These are phyloP conservation scores for Anisodus tanguticus DNA, from an alignment of 257 asterid species.

Conservation along the genomic window DNA sequence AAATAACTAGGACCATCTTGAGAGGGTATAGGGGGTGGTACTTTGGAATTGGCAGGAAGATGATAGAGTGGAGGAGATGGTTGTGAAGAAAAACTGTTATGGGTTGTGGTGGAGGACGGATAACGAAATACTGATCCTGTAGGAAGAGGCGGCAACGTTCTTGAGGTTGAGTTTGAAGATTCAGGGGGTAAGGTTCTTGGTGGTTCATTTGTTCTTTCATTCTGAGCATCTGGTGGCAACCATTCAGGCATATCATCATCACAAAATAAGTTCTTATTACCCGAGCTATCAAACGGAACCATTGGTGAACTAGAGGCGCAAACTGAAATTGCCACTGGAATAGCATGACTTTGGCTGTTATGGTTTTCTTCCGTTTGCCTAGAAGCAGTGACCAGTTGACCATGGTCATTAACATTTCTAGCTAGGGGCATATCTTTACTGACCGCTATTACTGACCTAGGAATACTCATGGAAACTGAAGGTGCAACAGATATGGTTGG, in stretches of 20 bases:
- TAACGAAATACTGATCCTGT: constrained; percentile 21
- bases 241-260: constrained; percentile 47
- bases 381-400: background rate
- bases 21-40: constrained; percentile 27
- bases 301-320: background rate
- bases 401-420: constrained; percentile 3
- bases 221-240: constrained; percentile 35
- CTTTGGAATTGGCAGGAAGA: constrained; percentile 25
- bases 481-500: constrained; percentile 17
- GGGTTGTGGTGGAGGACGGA: constrained; percentile 2
- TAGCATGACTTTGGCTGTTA: background rate
- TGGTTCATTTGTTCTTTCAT: constrained; percentile 21
- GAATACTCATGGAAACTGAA: constrained; percentile 11
- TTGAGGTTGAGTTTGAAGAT: constrained; percentile 3
- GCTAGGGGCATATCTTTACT: constrained; percentile 19
- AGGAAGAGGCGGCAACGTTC: constrained; percentile 22
- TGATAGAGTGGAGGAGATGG: constrained; percentile 21
- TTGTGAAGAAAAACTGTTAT: background rate
- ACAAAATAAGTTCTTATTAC: constrained; percentile 31
- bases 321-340: constrained; percentile 19
- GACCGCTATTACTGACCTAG: constrained; percentile 1
- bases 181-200: background rate
- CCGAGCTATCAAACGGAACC: constrained; percentile 15
- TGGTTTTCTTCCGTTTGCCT: background rate
- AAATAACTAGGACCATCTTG: constrained; percentile 30